Evolutionary conservation across 371 early-diverging fungal species (phyloP), one percentile per base, ranked within the genome.

Genomic region (Zancudomyces culisetae): DNA sequence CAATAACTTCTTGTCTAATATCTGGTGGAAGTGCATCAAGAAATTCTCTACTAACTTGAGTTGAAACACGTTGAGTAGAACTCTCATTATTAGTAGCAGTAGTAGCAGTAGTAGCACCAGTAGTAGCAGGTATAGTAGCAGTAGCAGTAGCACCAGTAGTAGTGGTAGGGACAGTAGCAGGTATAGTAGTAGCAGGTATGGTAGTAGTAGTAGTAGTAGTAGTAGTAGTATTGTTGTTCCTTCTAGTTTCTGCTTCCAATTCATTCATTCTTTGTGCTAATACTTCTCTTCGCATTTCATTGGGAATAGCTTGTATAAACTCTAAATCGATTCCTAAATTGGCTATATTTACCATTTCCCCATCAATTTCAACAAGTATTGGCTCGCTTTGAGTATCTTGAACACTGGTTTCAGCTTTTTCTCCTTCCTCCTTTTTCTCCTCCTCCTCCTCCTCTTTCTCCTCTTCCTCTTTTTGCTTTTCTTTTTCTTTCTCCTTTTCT

Each of bases 21-120:
- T 94, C 96, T 15, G 86, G 90, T 1, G 98, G 98, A 30, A 97
- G 68, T 0, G 98, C 98, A 60, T 90, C 88, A 54, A 97, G 68
- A 64, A 97, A 97, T 49, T 85, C 86, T 1, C 58, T 58, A 45
- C 60, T 62, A 23, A 69, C 63, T 4, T 53, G 51, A 27, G 51
- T n/a, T 23, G 48, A n/a, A 28, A 8, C 48, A 21, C 48, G 2
- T 21, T 48, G 10, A 18, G 21, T 24, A 6, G 51, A 10, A 27
- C 51, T 15, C 12, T n/a, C 42, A 6, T 59, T 1, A 12, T 8
- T 22, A 8, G 22, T 30, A 3, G 8, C 48, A 8, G 46, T 3
- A 27, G 43, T 47, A 35, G 45, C 28, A 45, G 43, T 35, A 12
- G 58, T 35, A 27, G 55, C 47, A 27, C 52, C 45, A n/a, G 53